Evolutionary conservation across 176 grass and related monocot species (phyloP).

Genomic region (Rhynchospora breviuscula): DNA sequence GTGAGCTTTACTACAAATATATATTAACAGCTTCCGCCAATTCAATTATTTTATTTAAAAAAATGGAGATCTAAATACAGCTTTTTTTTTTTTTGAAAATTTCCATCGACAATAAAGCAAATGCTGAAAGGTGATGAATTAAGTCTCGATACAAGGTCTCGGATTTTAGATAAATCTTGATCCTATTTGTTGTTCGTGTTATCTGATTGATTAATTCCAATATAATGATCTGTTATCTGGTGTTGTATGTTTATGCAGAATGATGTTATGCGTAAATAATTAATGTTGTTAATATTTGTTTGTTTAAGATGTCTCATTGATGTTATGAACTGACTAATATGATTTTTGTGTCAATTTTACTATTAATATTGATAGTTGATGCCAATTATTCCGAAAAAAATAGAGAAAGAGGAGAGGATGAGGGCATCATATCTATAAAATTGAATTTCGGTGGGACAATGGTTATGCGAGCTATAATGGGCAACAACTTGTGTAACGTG

Average conservation of each 20-base stretch:
- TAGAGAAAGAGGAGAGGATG: not conserved
- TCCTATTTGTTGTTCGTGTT: not conserved
- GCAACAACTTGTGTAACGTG: not conserved
- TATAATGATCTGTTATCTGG: not conserved
- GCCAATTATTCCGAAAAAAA: not conserved
- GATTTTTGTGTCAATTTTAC: not conserved
- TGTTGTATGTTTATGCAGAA: not conserved
- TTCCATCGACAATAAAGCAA: not conserved
- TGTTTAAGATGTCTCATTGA: not conserved
- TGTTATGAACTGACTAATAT: not conserved
- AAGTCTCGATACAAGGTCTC: not conserved
- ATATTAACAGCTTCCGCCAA: too few relatives aligned
- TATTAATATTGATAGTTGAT: not conserved
- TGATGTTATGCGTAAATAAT: not conserved
- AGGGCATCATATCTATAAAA: not conserved
- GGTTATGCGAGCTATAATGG: not conserved
- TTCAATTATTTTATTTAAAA: too few relatives aligned
- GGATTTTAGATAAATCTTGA: not conserved
- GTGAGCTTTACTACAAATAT: too few relatives aligned
- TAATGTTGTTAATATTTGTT: not conserved
- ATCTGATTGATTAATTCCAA: not conserved
- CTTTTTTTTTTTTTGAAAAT: too few relatives aligned
- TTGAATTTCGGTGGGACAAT: not conserved
- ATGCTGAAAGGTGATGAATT: not conserved
- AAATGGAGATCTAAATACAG: too few relatives aligned